Base-by-base conservation (phyloP, 257 asterid genomes). In the Voacanga thouarsii region DNA sequence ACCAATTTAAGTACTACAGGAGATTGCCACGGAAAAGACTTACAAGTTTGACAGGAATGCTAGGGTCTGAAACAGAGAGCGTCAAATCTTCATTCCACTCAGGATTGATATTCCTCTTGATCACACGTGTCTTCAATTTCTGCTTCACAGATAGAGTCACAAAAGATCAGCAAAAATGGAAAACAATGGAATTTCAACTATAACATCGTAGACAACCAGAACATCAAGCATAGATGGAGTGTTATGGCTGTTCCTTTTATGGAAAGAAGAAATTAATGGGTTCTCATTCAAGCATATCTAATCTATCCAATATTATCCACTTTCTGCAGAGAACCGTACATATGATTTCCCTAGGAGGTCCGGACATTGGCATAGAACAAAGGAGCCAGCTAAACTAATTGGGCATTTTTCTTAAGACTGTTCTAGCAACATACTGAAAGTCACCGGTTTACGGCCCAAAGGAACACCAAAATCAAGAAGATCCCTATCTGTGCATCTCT, bases 71-170 rank as follows among this genome's bases (percentile, higher is more conserved):
- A 21, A 92, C 53, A 59, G 90, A 83, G 1, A 92, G 86, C 0
- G 97, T 92, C 10, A 92, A 85, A 43, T 90, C 90, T 65, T 92
- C 96, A 64, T 92, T 90, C 97, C 97, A 92, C 78, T 86, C 92
- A 0, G 97, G 97, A 78, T 92, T 92, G 57, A 84, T 41, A 74
- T 89, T 88, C 83, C 83, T 90, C 61, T 87, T 85, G 80, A 89
- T 87, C 65, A 87, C 97, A 1, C 91, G 86, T 23, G 96, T 92
- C 91, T 89, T 89, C 55, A 90, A 15, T 85, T 88, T 90, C 96
- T 92, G 90, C 39, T 72, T 33, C 75, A 72, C n/a, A 55, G 50
- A 60, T 51, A 71, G 60, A 15, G 10, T 82, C 24, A 26, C 6
- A 12, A 51, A 76, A 51, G 61, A 8, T 66, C 74, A 75, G 15